Percentiles rank a stretch among this genome's conserved stretches.
Conservation (phyloP, 225 moss, liverwort and hornwort genomes). For the Sphagnum contortum region DNA sequence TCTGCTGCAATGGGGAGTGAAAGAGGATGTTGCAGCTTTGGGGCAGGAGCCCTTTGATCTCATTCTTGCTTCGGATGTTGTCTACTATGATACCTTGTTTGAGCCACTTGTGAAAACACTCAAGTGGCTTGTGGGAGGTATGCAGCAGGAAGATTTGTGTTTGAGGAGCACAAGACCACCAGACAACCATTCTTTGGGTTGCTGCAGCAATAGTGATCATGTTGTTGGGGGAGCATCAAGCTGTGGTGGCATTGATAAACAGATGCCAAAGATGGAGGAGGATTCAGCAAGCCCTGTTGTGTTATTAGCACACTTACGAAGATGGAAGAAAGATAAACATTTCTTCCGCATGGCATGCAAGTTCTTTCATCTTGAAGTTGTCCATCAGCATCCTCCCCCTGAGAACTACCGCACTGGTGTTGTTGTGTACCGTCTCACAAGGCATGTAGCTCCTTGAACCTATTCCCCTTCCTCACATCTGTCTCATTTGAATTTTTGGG, state of each 20-base stretch:
- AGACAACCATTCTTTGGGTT: not conserved
- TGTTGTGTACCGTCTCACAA: slow-evolving; percentile 48
- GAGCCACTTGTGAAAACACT: slow-evolving; percentile 64
- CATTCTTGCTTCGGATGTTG: slow-evolving; percentile 77
- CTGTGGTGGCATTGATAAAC: not conserved
- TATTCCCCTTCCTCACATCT: too few species aligned
- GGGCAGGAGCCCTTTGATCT: slow-evolving; percentile 36
- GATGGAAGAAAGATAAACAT: slow-evolving; percentile 79
- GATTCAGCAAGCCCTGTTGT: slow-evolving; percentile 8
- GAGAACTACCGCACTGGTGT: slow-evolving; percentile 46
- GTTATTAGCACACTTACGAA: slow-evolving; percentile 59
- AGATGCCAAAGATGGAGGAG: not conserved
- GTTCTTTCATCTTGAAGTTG: slow-evolving; percentile 40
- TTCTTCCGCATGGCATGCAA: slow-evolving; percentile 79
- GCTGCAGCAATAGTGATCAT: not conserved
- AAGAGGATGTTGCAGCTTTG: slow-evolving; percentile 36
- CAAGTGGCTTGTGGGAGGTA: slow-evolving; percentile 41
- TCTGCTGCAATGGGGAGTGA: slow-evolving; percentile 69
- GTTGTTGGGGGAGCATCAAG: not conserved
- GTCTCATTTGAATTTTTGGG: too few species aligned
- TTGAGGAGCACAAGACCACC: not conserved
- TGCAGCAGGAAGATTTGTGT: not conserved
- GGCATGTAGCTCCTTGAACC: slow-evolving; percentile 5
- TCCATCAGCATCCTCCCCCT: slow-evolving; percentile 48
- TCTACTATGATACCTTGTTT: slow-evolving; percentile 58